These are phyloP conservation scores for Aspergillus texensis DNA, from an alignment of 2,329 filamentous ascomycete species.

Conservation along the genomic window DNA sequence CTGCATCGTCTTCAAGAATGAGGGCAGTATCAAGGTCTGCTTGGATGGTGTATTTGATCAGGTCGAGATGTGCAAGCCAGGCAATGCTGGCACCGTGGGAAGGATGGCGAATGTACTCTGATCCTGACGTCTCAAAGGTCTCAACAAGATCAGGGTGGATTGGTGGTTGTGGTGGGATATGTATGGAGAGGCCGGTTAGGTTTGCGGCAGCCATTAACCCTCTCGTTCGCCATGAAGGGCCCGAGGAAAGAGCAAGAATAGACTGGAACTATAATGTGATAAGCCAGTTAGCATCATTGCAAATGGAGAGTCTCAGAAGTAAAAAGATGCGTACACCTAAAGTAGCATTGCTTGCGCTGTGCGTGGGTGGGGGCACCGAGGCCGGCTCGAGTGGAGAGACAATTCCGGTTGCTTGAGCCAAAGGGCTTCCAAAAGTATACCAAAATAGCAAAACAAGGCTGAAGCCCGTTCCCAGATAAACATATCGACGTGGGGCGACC, in stretches of 20 bases:
- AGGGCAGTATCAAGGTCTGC: conserved; percentile 30
- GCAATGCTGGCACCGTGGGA: conserved; percentile 34
- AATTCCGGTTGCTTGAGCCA: not conserved
- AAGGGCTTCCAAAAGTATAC: not conserved
- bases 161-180: conserved; percentile 36
- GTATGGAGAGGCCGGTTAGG: conserved; percentile 35
- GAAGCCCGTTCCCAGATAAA: not conserved
- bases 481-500: not conserved
- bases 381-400: not conserved
- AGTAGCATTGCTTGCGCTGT: conserved; percentile 10
- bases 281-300: not conserved
- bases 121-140: conserved; percentile 31
- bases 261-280: conserved; percentile 22
- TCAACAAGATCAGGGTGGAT: conserved; percentile 30
- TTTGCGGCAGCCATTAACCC: conserved; percentile 39
- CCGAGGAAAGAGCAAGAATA: conserved; percentile 35
- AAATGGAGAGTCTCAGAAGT: not conserved
- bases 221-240: conserved; percentile 40
- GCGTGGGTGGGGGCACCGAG: not conserved
- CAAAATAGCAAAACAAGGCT: not conserved
- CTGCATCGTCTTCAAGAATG: conserved; percentile 48
- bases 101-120: conserved; percentile 9
- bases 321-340: conserved; percentile 5
- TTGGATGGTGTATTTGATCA: conserved; percentile 19
- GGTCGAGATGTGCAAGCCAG: conserved; percentile 48